Conservation (phyloP, 140 eudicot species). For the Senecio squalidus region DNA sequence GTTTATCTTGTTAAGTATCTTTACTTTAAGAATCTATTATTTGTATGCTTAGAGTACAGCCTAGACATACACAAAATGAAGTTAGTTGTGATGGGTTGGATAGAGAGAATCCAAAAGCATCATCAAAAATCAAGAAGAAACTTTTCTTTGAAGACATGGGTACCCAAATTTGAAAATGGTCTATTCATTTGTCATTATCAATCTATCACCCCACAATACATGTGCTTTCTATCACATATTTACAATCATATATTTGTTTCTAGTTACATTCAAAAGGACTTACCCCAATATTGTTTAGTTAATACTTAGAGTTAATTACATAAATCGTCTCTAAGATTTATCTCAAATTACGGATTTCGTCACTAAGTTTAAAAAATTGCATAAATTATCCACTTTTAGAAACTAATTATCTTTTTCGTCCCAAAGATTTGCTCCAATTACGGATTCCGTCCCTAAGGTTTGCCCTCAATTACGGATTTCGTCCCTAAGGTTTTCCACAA, state of each 20-base stretch:
- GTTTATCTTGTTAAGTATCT: no score
- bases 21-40: not conserved
- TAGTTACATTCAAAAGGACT: not conserved
- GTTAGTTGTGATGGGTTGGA: not conserved
- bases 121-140: conserved; percentile 12
- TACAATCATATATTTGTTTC: not conserved
- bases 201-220: conserved; percentile 14
- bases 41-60: not conserved
- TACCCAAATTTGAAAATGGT: conserved; percentile 7
- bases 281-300: not conserved
- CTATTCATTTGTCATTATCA: conserved; percentile 16
- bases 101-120: conserved; percentile 4
- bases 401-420: no score
- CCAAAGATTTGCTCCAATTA: no score
- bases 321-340: no score
- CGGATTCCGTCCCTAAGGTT: no score
- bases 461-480: no score
- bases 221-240: conserved; percentile 10
- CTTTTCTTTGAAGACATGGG: conserved; percentile 14
- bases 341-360: no score
- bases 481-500: no score
- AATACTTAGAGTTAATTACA: no score
- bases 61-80: not conserved
- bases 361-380: no score
- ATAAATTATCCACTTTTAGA: no score